phyloP scores from a whole-genome alignment of 2,329 filamentous ascomycete genomes.

The Verticillium isaacii region DNA sequence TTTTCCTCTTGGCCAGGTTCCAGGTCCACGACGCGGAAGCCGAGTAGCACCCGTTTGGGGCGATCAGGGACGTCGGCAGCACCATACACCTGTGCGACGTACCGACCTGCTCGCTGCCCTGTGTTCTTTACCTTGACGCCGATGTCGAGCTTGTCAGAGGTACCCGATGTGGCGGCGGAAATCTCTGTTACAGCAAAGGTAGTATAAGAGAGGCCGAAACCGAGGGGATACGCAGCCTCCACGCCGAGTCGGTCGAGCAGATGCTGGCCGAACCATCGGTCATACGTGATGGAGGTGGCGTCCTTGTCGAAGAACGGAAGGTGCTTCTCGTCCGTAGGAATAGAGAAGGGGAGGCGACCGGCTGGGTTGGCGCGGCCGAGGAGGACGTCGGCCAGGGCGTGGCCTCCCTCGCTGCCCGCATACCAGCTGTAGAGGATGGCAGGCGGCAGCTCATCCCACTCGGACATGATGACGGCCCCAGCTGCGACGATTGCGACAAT shows the following conservation, averaged over 20 bases:
- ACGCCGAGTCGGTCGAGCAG: conserved; percentile 12
- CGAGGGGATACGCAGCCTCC: conserved; percentile 13
- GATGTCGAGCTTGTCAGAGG: neutral
- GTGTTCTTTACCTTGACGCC: neutral
- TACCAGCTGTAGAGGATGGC: conserved; percentile 15
- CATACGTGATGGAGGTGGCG: conserved; percentile 10
- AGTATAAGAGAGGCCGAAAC: conserved; percentile 17
- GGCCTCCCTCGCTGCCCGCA: conserved; percentile 13
- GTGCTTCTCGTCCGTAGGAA: conserved; percentile 12
- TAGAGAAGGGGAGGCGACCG: conserved; percentile 13
- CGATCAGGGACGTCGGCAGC: neutral
- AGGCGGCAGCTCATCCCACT: conserved; percentile 11
- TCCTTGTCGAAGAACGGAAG: conserved; percentile 12
- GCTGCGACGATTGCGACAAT: conserved; percentile 12
- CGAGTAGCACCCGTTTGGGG: neutral
- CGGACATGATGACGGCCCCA: conserved; percentile 14
- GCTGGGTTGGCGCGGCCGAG: conserved; percentile 5
- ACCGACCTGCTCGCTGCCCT: neutral
- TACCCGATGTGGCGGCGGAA: too few species aligned
- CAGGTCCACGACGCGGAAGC: neutral
- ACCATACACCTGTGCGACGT: neutral
- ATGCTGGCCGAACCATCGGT: conserved; percentile 16
- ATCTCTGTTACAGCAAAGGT: neutral
- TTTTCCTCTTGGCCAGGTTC: neutral
- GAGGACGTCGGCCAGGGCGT: conserved; percentile 13